Evolutionary conservation across 2,329 filamentous ascomycete species (phyloP), one percentile per base, ranked within the genome.

Genomic region (Claviceps lovelessii): DNA sequence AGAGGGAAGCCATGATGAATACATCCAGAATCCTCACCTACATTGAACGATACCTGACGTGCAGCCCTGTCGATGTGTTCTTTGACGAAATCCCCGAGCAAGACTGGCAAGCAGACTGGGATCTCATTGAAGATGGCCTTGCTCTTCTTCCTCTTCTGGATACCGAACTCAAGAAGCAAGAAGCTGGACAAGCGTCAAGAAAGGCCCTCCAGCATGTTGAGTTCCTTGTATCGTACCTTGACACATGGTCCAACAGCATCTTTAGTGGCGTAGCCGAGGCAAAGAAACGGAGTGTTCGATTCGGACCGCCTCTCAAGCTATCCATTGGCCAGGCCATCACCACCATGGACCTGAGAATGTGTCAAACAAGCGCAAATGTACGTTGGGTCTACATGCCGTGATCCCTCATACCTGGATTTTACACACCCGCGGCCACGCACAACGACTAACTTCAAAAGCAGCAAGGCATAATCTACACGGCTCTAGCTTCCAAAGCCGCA

Each of bases 1-100:
- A 91, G 57, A 86, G 86, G 60, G 87, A 93, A 61, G 82, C 85
- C 0, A 80, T 81, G 0, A 80, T 94, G 57, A 87, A 95, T 59
- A 79, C 86, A 51, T 74, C 76, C 17, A 83, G 83, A 55, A 81
- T 94, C 1, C 68, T 95, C 9, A 77, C 80, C 0, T 96, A 96
- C 64, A 86, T 97, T 42, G 78, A 85, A 60, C 78, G 79, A 33
- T 83, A 84, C 41, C 73, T 95, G 59, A 78, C 75, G 1, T 74
- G 75, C 39, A 90, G 84, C 61, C 83, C 82, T 5, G 70, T 94
- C 4, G 74, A 76, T 28, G 67, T 77, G 9, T 88, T 81, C 61
- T 78, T 88, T 51, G 70, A 71, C 54, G 73, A 75, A 5, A 67
- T 77, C 8, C 65, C 70, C 44, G 64, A 72, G 33, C 76, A 77